Percentiles rank a stretch among this genome's conserved stretches.
phyloP scores from a whole-genome alignment of 768 basidiomycete species.

The Chlorophyllum brunneum region DNA sequence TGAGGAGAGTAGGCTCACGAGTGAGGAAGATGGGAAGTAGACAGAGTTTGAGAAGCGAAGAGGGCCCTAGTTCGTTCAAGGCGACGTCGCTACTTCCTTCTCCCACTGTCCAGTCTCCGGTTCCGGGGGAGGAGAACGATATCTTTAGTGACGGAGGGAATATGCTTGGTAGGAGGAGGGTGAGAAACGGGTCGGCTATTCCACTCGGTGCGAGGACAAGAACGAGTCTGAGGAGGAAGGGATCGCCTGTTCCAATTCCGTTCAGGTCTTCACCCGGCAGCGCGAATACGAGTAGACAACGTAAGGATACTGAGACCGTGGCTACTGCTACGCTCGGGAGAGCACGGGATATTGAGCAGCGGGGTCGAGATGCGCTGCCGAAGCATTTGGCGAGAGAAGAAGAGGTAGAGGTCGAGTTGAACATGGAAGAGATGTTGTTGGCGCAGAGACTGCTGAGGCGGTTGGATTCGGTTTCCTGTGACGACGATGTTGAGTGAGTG shows the following conservation, averaged over 20 bases:
- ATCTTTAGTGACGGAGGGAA: not conserved
- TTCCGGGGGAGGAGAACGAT: not conserved
- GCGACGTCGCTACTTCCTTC: not conserved
- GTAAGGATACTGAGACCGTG: not conserved
- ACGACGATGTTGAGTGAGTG: not conserved
- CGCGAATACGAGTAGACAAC: not conserved
- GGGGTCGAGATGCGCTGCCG: not conserved
- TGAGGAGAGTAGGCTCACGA: not conserved
- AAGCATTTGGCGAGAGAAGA: not conserved
- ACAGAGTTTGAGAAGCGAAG: not conserved
- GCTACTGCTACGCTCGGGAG: not conserved
- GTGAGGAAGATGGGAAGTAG: not conserved
- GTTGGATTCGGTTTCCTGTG: conserved; percentile 18
- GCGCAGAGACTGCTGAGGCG: conserved; percentile 29
- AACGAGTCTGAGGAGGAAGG: not conserved
- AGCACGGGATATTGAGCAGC: not conserved
- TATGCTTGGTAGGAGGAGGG: not conserved
- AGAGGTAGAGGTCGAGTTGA: conserved; percentile 24
- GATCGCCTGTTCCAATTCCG: conserved; percentile 7
- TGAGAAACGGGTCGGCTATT: not conserved
- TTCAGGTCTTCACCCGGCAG: not conserved
- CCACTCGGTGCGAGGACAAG: not conserved
- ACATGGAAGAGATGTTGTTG: conserved; percentile 30
- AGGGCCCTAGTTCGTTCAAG: not conserved
- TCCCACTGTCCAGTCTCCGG: no score